Base-by-base conservation (phyloP, 441 rosid genomes). In the Capsella rubella region DNA sequence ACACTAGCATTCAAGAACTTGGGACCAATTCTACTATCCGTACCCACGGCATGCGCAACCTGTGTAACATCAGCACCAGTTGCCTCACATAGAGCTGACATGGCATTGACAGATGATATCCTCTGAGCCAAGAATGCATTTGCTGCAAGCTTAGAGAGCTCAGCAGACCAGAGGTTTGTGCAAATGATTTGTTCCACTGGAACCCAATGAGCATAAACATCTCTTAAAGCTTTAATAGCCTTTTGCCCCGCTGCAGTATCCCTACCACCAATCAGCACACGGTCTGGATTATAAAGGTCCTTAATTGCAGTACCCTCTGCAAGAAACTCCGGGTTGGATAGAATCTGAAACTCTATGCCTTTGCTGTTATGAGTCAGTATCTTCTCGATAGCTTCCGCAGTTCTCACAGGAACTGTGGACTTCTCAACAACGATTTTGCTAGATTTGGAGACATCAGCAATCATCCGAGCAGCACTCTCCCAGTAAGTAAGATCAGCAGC, bases 401-500 rank as follows among this genome's bases (percentile, higher is more conserved):
- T 88, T 57, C 84, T 88, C 53, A 88, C 90, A 1, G 89, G 90
- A 12, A 88, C 90, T 0, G 92, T 88, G 2, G 92, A 86, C 63
- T 86, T 86, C 83, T 88, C 92, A 1, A 86, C 92, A 34, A 84
- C 86, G 6, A 86, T 88, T 58, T 88, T 88, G 79, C 84, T 80
- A 8, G 90, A 86, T 49, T 82, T 84, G 4, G 92, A 78, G 9
- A 88, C 87, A 74, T 88, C 89, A 40, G 90, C 92, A 25, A 88
- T 88, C 90, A 88, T 86, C 3, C 92, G 84, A 40, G 90, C 92
- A 14, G 90, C 90, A 62, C 90, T 88, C 80, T 88, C 92, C 92
- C 92, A 88, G 80, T 88, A 86, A 3, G 92, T 88, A 64, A 88
- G 74, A 65, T 86, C 92, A 4, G 90, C 92, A 0, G 90, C 92